These are phyloP conservation scores for Pseudogymnoascus sp. DNA, from an alignment of 2,329 filamentous ascomycete genomes.

Conservation along the genomic window DNA sequence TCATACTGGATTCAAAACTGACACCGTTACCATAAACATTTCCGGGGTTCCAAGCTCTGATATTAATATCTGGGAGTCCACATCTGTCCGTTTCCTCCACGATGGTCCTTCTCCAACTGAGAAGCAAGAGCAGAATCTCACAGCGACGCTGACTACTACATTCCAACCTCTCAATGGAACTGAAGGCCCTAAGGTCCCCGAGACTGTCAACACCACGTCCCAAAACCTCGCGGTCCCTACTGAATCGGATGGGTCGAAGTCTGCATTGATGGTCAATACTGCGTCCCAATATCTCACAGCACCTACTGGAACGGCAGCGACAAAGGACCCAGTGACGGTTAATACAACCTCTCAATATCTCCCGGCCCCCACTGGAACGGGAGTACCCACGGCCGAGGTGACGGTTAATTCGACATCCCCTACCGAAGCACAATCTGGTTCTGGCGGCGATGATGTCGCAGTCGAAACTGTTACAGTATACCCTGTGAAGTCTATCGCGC, in stretches of 20 bases:
- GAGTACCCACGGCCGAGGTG: not conserved
- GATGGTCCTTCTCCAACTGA: not conserved
- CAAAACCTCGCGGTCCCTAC: not conserved
- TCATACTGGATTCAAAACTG: not conserved
- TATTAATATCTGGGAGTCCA: not conserved
- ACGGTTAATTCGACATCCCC: not conserved
- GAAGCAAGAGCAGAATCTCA: not conserved
- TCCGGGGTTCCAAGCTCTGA: not conserved
- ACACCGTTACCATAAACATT: not conserved
- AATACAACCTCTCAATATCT: not conserved
- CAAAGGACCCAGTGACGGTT: not conserved
- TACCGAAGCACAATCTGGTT: not conserved
- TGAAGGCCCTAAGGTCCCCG: not conserved
- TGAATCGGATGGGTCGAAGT: not conserved
- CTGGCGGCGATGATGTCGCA: not conserved
- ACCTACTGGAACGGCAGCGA: not conserved
- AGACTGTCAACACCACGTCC: not conserved
- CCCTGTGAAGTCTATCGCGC: not conserved
- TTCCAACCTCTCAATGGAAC: not conserved
- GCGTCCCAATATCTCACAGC: not conserved
- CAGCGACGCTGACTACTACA: not conserved
- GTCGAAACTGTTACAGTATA: not conserved
- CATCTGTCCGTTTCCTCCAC: not conserved
- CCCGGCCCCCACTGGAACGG: not conserved
- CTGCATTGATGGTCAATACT: not conserved